Evolutionary conservation across 805 yeast genomes (phyloP).

Genomic region (Debaryomyces maramus): DNA sequence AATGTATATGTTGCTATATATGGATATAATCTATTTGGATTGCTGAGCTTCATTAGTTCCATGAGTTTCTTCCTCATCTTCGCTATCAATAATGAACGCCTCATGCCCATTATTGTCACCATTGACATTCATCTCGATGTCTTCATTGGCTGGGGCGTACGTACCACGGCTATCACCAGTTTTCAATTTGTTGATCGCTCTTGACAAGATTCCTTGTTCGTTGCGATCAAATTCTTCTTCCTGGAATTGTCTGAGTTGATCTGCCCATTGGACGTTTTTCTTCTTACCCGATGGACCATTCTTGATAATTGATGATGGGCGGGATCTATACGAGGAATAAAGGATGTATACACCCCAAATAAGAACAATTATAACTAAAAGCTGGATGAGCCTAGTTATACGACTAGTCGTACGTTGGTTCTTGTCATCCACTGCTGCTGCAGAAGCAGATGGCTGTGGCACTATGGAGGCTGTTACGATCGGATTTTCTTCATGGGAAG

Average conservation of each 20-base stretch:
- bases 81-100: slow-evolving; percentile 50
- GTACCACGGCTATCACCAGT: slow-evolving; percentile 25
- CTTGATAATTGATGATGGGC: slow-evolving; percentile 44
- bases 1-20: too few relatives aligned
- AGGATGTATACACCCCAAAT: slow-evolving; percentile 43
- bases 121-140: slow-evolving; percentile 41
- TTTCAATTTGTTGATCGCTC: slow-evolving; percentile 33
- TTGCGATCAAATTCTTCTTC: slow-evolving; percentile 26
- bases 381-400: slow-evolving; percentile 40
- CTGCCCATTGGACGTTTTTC: slow-evolving; percentile 51
- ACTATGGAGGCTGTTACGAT: background rate
- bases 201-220: slow-evolving; percentile 38
- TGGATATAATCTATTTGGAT: too few relatives aligned
- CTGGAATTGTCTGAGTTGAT: slow-evolving; percentile 37
- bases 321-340: slow-evolving; percentile 35
- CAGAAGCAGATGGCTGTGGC: slow-evolving; percentile 3
- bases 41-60: background rate
- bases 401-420: slow-evolving; percentile 15
- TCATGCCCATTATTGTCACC: slow-evolving; percentile 21
- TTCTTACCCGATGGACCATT: slow-evolving; percentile 32
- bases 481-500: background rate
- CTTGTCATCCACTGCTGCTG: slow-evolving; percentile 2
- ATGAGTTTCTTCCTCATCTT: slow-evolving; percentile 36
- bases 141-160: slow-evolving; percentile 31
- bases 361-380: slow-evolving; percentile 35